A percentile compares a stretch with the other conserved stretches of the same genome.
These are phyloP conservation scores for Phialocephala sp. DNA, from an alignment of 2,329 filamentous ascomycete species.

Conservation along the genomic window DNA sequence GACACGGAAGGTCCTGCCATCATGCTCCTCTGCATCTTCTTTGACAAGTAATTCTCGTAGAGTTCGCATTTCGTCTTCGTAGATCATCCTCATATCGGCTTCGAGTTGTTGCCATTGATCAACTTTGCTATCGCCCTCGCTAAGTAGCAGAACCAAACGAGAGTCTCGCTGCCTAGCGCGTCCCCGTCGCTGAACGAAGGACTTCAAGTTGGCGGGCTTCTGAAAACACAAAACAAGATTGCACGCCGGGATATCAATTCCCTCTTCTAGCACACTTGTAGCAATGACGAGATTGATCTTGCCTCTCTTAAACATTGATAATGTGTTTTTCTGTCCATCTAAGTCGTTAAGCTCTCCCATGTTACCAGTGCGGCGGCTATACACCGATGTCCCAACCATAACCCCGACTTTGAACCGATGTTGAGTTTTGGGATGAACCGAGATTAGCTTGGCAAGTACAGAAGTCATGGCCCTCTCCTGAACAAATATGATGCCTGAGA, in stretches of 20 bases:
- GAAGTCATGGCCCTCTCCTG: conserved; percentile 65
- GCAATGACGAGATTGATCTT: conserved; percentile 60
- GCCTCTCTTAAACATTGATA: conserved; percentile 59
- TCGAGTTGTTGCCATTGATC: conserved; percentile 72
- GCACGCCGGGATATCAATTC: conserved; percentile 69
- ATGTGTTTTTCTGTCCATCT: conserved; percentile 44
- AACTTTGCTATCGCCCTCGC: conserved; percentile 43
- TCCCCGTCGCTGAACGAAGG: conserved; percentile 69
- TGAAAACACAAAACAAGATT: conserved; percentile 70
- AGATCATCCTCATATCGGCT: conserved; percentile 63
- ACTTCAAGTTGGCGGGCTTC: conserved; percentile 63
- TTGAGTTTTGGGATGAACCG: conserved; percentile 57
- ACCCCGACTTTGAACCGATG: conserved; percentile 56
- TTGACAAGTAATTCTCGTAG: conserved; percentile 31
- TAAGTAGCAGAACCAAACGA: conserved; percentile 59
- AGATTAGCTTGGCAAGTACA: conserved; percentile 56
- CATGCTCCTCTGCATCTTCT: conserved; percentile 43
- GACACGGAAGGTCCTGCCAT: conserved; percentile 48
- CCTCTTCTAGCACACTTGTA: conserved; percentile 68
- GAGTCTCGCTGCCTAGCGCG: conserved; percentile 63
- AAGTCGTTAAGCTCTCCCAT: conserved; percentile 49
- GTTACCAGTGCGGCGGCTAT: conserved; percentile 45
- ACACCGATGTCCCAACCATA: conserved; percentile 60
- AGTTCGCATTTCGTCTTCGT: conserved; percentile 44
- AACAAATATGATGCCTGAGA: conserved; percentile 69